A percentile compares a stretch with the other conserved stretches of the same genome.
These are phyloP conservation scores for Conticribra guillardii DNA, from an alignment of 108 stramenopile genomes.

Conservation along the genomic window DNA sequence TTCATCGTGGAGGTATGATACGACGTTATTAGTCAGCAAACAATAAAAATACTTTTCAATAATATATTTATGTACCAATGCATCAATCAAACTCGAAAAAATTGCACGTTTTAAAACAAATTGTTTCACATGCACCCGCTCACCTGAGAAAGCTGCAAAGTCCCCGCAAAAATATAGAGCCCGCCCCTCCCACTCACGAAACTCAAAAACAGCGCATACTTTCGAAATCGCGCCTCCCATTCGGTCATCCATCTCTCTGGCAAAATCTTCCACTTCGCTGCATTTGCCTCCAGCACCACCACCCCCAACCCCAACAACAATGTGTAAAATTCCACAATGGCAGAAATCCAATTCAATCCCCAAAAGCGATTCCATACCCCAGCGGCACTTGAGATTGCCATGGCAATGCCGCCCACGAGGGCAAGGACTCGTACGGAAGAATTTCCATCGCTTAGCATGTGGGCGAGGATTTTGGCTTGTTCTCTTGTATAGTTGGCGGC, in stretches of 20 bases:
- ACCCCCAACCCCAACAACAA: constrained; percentile 49
- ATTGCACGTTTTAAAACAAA: too few relatives aligned
- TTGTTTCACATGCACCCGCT: not conserved
- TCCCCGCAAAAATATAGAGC: constrained; percentile 60
- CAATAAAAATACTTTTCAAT: not conserved
- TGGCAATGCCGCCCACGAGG: constrained; percentile 56
- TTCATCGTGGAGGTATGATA: not conserved
- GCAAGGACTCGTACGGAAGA: constrained; percentile 57
- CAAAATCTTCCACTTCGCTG: constrained; percentile 10
- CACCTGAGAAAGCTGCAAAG: constrained; percentile 51
- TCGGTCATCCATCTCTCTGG: constrained; percentile 6
- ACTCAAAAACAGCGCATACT: constrained; percentile 61
- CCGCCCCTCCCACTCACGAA: constrained; percentile 62
- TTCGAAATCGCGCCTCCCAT: constrained; percentile 35
- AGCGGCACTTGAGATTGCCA: constrained; percentile 43
- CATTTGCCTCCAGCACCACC: constrained; percentile 48
- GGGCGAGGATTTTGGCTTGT: constrained; percentile 34
- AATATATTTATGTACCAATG: too few relatives aligned
- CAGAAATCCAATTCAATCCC: constrained; percentile 37
- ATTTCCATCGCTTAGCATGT: constrained; percentile 49
- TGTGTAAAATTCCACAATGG: constrained; percentile 53
- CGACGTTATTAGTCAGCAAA: not conserved
- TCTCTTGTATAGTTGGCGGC: constrained; percentile 41
- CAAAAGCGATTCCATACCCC: constrained; percentile 44
- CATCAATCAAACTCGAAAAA: too few relatives aligned